Base-by-base conservation (phyloP, 176 grass and related monocot genomes). In the Musa schizocarpa region DNA sequence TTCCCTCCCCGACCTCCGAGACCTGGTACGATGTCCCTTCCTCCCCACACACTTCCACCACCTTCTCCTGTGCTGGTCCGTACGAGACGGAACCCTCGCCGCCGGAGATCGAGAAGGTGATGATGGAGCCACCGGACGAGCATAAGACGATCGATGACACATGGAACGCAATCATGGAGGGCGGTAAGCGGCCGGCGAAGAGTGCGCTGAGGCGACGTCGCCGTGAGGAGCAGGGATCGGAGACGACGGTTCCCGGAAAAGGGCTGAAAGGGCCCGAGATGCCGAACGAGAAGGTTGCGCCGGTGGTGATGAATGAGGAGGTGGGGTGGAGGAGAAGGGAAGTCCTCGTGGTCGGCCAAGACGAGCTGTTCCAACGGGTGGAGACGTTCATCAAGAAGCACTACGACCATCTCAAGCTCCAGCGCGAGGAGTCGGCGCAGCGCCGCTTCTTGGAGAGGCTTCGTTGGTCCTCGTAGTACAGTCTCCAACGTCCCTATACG, bases 371-470 rank as follows among this genome's bases (percentile, higher is more conserved):
- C 73, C 19, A 67, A n/a, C 79, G 80, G 1, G 76, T 77, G 22
- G 84, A 86, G 23, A 78, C 59, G 63, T 69, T 86, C 52, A 86
- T 86, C 53, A 86, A 69, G 62, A 75, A 74, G 27, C 84, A 82
- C 1, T 53, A 75, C 61, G 77, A 86, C 50, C 11, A 68, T 69
- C 80, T 79, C 21, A 69, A 13, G 22, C 51, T 86, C 11, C 79
- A 86, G 51, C 71, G 62, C 27, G 52, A 79, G 58, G 62, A 86
- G 61, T 78, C 79, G 19, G 34, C 75, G 84, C 11, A 4, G 8
- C 43, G 68, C 1, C 74, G 84, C 14, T 59, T 65, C 34, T 17
- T 52, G 0, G 26, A 80, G 21, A 75, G 52, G 71, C 20, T 70
- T 63, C 52, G 9, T 24, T 27, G 17, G 13, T 8, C 17, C 14